Percentiles rank a stretch among this genome's conserved stretches.
Evolutionary conservation across 257 asterid species (phyloP).

Genomic region (Fraxinus excelsior): DNA sequence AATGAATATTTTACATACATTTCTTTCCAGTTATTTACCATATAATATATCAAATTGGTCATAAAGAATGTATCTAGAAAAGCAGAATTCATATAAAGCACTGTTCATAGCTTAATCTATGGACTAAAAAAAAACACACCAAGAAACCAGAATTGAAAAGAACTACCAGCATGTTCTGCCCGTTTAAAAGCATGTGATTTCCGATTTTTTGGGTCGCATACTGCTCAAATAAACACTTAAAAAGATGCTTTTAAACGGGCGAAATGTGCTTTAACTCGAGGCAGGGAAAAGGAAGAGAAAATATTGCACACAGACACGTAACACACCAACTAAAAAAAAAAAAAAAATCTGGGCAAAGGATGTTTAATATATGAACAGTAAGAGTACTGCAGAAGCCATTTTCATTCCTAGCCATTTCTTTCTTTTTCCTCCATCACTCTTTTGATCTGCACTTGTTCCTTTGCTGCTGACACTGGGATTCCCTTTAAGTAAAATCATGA

Average conservation of each 20-base stretch:
- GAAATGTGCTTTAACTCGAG: not conserved
- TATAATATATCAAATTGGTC: too few relatives aligned
- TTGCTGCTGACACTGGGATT: slow-evolving; percentile 30
- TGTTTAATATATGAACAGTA: not conserved
- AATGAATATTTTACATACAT: not conserved
- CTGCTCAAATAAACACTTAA: too few relatives aligned
- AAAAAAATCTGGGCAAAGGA: not conserved
- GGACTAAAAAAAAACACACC: not conserved
- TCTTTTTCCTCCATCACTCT: slow-evolving; percentile 42
- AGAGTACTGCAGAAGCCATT: slow-evolving; percentile 21
- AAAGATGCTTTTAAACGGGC: not conserved
- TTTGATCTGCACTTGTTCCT: slow-evolving; percentile 25
- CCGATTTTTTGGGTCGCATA: not conserved
- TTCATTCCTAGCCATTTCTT: not conserved
- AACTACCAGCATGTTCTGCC: not conserved
- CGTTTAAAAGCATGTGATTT: not conserved
- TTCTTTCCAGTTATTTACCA: too few relatives aligned
- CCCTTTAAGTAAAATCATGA: slow-evolving; percentile 6
- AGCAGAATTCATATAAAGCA: not conserved
- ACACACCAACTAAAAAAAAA: not conserved
- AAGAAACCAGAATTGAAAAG: not conserved
- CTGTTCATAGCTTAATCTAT: not conserved
- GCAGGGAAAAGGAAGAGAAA: not conserved
- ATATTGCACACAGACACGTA: not conserved
- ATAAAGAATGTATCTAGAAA: not conserved